A percentile compares a stretch with the other conserved stretches of the same genome.
Conservation (phyloP, 2,329 filamentous ascomycete species). For the Fusarium nisikadoi region DNA sequence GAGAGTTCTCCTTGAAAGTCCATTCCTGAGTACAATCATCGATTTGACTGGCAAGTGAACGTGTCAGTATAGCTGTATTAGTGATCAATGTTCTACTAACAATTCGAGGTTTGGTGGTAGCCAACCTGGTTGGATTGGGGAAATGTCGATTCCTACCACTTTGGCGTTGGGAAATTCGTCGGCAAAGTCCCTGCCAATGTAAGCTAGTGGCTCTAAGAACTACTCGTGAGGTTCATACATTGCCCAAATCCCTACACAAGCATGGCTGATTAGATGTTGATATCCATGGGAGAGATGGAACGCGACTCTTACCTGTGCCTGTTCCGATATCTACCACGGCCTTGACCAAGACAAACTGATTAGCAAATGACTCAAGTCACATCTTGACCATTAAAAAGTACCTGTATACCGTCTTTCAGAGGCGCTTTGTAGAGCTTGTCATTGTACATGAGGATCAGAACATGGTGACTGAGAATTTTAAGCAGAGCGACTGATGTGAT, state of each 20-base stretch:
- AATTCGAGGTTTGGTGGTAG: conserved; percentile 17
- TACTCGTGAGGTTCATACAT: not conserved
- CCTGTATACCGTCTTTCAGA: not conserved
- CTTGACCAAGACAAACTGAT: not conserved
- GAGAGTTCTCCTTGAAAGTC: not conserved
- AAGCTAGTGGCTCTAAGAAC: not conserved
- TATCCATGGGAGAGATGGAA: not conserved
- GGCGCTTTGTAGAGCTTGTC: conserved; percentile 9
- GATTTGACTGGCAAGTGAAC: not conserved
- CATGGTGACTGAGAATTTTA: not conserved
- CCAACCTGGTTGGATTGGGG: conserved; percentile 20
- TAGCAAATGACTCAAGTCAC: accelerated
- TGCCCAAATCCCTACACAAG: not conserved
- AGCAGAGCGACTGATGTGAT: accelerated
- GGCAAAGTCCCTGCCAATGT: conserved; percentile 2
- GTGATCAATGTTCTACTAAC: not conserved
- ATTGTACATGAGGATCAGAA: not conserved
- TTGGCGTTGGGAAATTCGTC: conserved; percentile 3
- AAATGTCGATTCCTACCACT: conserved; percentile 11
- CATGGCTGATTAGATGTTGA: accelerated
- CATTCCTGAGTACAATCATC: conserved; percentile 17
- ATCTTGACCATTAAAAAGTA: accelerated
- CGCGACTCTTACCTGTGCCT: not conserved
- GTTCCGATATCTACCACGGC: conserved; percentile 13
- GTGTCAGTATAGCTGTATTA: accelerated